Evolutionary conservation across 1,139 yeast species (phyloP), one percentile per base, ranked within the genome.

Genomic region (Hyphopichia pseudoburtonii): DNA sequence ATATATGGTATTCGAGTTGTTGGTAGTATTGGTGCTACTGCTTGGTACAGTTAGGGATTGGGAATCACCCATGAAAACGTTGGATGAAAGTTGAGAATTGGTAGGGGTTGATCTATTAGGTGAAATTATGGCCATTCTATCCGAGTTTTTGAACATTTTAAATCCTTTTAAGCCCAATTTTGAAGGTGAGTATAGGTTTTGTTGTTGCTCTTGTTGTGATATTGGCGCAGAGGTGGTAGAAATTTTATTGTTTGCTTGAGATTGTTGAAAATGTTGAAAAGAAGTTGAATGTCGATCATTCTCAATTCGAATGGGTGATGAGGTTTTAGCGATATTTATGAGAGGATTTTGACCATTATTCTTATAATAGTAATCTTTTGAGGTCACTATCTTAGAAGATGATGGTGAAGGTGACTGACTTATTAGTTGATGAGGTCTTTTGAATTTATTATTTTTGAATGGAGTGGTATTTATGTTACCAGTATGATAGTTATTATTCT

Each of bases 381-480:
- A 30, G 11, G 40, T 33, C 9, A 33, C 32, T 15, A 33, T 22
- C 37, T 51, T 49, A 30, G 40, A 45, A 9, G 65, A 51, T n/a
- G 64, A 54, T 3, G 75, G 75, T 6, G 76, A 68, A 3, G 76
- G 76, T 9, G 71, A 64, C 46, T 70, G 76, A 43, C 73, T 66
- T 15, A 70, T 69, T 35, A 72, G 54, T 42, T 68, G 66, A 42
- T 74, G 77, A 2, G 78, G 74, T 29, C 78, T 58, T 43, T 73
- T 73, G 45, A 66, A 71, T 43, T 70, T 70, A 44, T 70, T 70
- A 42, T 54, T 29, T 16, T 31, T 31, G 40, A 44, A 42, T 33
- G 54, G 48, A 32, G 53, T 35, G 8, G 31, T 33, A 15, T 19
- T 22, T 5, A 23, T 17, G 17, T 24, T 28, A 28, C 21, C n/a